Percentiles rank a stretch among this genome's conserved stretches.
Evolutionary conservation across 208 protist genomes (phyloP).

Genomic region (Leishmania lainsoni): DNA sequence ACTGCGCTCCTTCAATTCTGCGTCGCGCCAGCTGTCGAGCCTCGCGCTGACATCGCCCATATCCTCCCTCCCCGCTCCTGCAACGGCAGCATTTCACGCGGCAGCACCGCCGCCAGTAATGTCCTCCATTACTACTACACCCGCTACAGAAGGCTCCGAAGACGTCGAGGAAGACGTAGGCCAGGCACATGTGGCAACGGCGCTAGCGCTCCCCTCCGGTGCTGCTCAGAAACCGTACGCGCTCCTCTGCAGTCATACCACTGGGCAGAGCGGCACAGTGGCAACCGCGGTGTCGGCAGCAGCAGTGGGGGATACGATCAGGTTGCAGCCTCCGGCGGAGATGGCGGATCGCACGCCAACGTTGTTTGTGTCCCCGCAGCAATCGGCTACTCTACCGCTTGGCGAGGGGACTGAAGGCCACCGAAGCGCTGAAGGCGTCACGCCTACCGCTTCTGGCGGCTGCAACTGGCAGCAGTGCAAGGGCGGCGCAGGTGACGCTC

Average conservation of each 20-base stretch:
- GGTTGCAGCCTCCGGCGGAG: neutral
- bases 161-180: neutral
- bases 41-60: neutral
- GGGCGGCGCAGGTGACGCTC: neutral
- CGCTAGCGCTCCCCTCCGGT: neutral
- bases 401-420: neutral
- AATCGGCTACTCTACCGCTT: neutral
- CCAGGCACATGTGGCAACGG: neutral
- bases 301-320: neutral
- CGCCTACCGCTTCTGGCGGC: neutral
- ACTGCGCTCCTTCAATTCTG: constrained; percentile 24
- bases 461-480: neutral
- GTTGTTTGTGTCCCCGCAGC: constrained; percentile 3
- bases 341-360: constrained; percentile 5
- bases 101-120: neutral
- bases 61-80: neutral
- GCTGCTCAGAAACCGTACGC: neutral
- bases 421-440: neutral
- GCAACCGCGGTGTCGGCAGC: neutral
- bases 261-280: neutral
- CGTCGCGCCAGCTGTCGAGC: neutral
- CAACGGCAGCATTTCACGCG: neutral
- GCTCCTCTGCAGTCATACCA: neutral
- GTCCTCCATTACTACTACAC: neutral
- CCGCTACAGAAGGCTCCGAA: neutral